phyloP scores from a whole-genome alignment of 306 rosid genomes.

The Lathyrus aphaca region DNA sequence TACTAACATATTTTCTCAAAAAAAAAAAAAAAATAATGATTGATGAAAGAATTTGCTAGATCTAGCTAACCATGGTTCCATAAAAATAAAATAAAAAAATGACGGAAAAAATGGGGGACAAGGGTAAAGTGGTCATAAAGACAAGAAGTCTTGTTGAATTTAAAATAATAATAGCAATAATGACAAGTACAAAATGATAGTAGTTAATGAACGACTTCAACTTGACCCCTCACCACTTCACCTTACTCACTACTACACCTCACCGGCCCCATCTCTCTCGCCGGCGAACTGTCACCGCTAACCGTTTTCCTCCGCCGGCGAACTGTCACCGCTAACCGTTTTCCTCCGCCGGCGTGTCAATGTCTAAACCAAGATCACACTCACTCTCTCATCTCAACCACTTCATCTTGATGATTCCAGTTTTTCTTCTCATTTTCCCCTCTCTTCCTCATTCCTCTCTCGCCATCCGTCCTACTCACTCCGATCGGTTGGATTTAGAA shows the following conservation, averaged over 20 bases:
- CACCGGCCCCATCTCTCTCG: constrained; percentile 35
- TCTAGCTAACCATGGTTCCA: not conserved
- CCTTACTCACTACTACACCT: not conserved
- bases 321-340: constrained; percentile 5
- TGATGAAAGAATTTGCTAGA: too few species aligned
- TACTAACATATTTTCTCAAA: too few species aligned
- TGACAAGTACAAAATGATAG: not conserved
- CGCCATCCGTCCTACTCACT: constrained; percentile 46
- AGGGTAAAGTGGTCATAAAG: constrained; percentile 40
- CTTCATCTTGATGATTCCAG: constrained; percentile 16
- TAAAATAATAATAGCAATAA: constrained; percentile 7
- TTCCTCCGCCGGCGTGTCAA: constrained; percentile 47
- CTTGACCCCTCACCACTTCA: constrained; percentile 52
- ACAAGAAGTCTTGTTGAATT: not conserved
- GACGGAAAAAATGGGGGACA: not conserved
- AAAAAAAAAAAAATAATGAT: too few species aligned
- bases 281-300: constrained; percentile 35
- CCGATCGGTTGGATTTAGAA: constrained; percentile 55
- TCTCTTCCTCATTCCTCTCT: constrained; percentile 47
- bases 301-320: too few species aligned
- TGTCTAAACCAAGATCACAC: constrained; percentile 49
- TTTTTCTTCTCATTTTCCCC: constrained; percentile 43
- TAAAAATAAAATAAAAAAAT: not conserved
- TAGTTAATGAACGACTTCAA: constrained; percentile 46
- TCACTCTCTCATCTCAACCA: constrained; percentile 20